Evolutionary conservation across 1,139 yeast species (phyloP).

Genomic region (Pneumocystis jirovecii): DNA sequence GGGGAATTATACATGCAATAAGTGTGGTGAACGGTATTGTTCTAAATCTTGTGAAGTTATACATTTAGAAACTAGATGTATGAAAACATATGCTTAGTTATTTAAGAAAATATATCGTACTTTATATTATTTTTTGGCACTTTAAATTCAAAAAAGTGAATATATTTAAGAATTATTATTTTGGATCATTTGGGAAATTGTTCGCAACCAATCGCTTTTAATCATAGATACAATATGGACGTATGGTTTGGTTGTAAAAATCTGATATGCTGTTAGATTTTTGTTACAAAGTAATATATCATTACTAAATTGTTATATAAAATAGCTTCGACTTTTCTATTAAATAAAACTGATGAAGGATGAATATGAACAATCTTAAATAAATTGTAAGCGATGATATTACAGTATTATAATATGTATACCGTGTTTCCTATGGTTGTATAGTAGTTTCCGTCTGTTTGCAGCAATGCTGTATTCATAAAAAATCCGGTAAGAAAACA

Average conservation of each 20-base stretch:
- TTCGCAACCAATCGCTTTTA: conserved; percentile 74
- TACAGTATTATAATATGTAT: not conserved
- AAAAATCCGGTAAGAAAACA: conserved; percentile 65
- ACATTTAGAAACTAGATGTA: conserved; percentile 30
- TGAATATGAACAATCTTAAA: conserved; percentile 59
- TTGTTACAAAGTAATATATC: conserved; percentile 13
- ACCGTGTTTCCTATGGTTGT: conserved; percentile 51
- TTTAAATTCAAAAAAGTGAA: not conserved
- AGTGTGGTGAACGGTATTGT: conserved; percentile 29
- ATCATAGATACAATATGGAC: conserved; percentile 81
- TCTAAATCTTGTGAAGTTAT: conserved; percentile 25
- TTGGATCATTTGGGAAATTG: conserved; percentile 38
- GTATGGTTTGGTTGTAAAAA: conserved; percentile 66
- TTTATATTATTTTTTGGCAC: not conserved
- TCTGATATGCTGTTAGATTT: not conserved
- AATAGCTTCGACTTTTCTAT: conserved; percentile 66
- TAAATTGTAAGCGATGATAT: conserved; percentile 18
- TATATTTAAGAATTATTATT: not conserved
- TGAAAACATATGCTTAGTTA: not conserved
- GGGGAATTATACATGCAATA: conserved; percentile 24
- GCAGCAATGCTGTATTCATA: conserved; percentile 78
- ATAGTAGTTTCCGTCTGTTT: conserved; percentile 86
- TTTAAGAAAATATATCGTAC: not conserved
- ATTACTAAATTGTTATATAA: conserved; percentile 89
- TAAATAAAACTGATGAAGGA: conserved; percentile 82